Base-by-base conservation (phyloP, 2,329 filamentous ascomycete species). In the Exophiala bonariae region DNA sequence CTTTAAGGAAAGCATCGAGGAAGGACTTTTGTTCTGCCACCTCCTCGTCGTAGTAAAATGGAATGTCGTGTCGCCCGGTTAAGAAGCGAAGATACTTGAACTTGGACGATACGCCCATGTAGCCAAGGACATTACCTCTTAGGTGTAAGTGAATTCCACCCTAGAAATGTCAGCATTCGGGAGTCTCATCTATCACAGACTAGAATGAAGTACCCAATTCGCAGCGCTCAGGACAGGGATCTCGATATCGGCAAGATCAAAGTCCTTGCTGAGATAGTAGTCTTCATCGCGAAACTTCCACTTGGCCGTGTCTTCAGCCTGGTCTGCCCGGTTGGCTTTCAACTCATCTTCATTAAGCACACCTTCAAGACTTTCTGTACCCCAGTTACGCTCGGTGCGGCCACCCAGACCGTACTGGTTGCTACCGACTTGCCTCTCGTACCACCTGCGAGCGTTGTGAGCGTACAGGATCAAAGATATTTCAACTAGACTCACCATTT, bases 31-130 rank as follows among this genome's bases (percentile, higher is more conserved):
- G 85, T 0, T 87, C 56, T 50, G 84, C 80, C 0, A 85, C 83
- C 54, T 87, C 82, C 38, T 86, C 80, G 1, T 76, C 64, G 61
- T 87, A 86, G 66, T 86, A 88, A 61, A 87, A 87, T 0, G 84
- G 84, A 2, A 87, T 69, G 56, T 88, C 85, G 52, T 88, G 85
- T 0, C 85, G 74, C 2, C 85, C 84, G 0, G 80, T 83, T 58
- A 87, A 84, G 62, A 86, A 80, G 5, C 83, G 77, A 1, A 87
- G 71, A 54, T 84, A 88, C 62, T 87, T 88, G 51, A 82, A 70
- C 48, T 81, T 72, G 1, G 83, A 86, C 1, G 82, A 81, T 0
- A 83, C 83, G 36, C 81, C 73, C 2, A 69, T 19, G 55, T 44
- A 87, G 0, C 84, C 84, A 56, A 84, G 74, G 4, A 87, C 23